phyloP scores from a whole-genome alignment of 2,329 filamentous ascomycete genomes.

The Nigrospora oryzae region DNA sequence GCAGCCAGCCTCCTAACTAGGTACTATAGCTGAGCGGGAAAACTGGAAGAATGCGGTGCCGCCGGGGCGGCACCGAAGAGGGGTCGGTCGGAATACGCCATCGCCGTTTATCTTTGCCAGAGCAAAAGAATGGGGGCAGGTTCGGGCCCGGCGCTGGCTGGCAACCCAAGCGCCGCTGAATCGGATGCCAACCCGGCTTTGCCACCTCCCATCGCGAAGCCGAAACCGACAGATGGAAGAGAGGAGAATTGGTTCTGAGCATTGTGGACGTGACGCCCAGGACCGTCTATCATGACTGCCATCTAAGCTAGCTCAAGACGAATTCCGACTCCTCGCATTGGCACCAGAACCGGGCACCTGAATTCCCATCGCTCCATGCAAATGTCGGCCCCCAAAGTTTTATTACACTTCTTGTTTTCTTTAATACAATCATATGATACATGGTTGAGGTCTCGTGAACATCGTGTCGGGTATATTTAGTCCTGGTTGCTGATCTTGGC shows the following conservation, averaged over 20 bases:
- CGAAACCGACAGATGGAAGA: conserved; percentile 1
- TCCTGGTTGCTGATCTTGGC: conserved; percentile 96
- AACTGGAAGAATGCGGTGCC: too few species aligned
- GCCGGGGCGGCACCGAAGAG: too few species aligned
- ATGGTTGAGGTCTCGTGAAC: conserved; percentile 8
- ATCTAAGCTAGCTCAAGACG: conserved; percentile 8
- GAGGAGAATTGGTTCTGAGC: conserved; percentile 12
- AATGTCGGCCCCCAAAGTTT: conserved; percentile 9
- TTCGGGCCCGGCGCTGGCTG: too few species aligned
- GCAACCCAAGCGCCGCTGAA: too few species aligned
- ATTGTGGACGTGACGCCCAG: conserved; percentile 4
- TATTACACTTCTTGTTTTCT: conserved; percentile 9
- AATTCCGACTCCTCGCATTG: conserved; percentile 3
- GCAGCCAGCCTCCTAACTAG: too few species aligned
- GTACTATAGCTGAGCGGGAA: too few species aligned
- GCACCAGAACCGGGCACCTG: neutral
- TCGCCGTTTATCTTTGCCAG: too few species aligned
- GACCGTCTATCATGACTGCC: conserved; percentile 3
- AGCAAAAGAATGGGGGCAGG: too few species aligned
- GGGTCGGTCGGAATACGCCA: too few species aligned
- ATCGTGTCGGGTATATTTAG: neutral
- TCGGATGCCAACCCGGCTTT: too few species aligned
- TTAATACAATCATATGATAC: conserved; percentile 12
- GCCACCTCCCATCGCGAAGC: too few species aligned
- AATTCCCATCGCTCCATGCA: conserved; percentile 14